Percentiles rank a stretch among this genome's conserved stretches.
Evolutionary conservation across 2,329 filamentous ascomycete species (phyloP).

Genomic region (Dothistroma septosporum): DNA sequence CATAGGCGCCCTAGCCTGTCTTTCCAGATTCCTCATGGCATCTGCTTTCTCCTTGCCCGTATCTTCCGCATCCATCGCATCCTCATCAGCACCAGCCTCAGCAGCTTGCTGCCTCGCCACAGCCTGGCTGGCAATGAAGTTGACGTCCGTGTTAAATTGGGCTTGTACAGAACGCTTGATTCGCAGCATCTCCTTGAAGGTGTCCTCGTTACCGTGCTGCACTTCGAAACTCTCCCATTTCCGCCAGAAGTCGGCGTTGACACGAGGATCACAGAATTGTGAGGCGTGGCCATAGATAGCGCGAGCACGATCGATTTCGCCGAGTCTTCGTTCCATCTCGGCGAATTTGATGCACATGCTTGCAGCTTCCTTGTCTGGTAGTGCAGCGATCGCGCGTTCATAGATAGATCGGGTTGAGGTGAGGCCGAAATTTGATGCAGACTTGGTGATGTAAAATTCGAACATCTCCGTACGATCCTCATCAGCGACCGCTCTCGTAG

Average conservation of each 20-base stretch:
- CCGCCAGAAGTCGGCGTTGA: slow-evolving; percentile 84
- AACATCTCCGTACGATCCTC: slow-evolving; percentile 97
- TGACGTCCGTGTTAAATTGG: slow-evolving; percentile 98
- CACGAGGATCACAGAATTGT: slow-evolving; percentile 94
- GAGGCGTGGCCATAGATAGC: slow-evolving; percentile 96
- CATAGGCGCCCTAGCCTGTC: slow-evolving; percentile 79
- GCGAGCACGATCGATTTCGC: slow-evolving; percentile 89
- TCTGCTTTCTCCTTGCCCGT: slow-evolving; percentile 57
- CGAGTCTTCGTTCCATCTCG: slow-evolving; percentile 87
- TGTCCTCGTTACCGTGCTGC: slow-evolving; percentile 97
- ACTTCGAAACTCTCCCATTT: slow-evolving; percentile 98
- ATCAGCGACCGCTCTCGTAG: slow-evolving; percentile 88
- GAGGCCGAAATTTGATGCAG: slow-evolving; percentile 93
- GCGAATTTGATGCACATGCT: slow-evolving; percentile 99
- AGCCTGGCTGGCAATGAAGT: slow-evolving; percentile 95
- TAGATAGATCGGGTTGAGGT: slow-evolving; percentile 94
- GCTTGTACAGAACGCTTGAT: slow-evolving; percentile 97
- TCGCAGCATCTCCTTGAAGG: slow-evolving; percentile 97
- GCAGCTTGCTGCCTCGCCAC: slow-evolving; percentile 67
- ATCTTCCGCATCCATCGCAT: slow-evolving; percentile 43
- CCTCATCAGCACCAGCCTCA: slow-evolving; percentile 36
- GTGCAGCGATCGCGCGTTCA: slow-evolving; percentile 87
- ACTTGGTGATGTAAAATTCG: slow-evolving; percentile 99
- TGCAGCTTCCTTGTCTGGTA: slow-evolving; percentile 87
- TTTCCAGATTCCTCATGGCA: slow-evolving; percentile 84